Evolutionary conservation across 1,139 yeast species (phyloP).

Genomic region (Yamadazyma pseudoaaseri): DNA sequence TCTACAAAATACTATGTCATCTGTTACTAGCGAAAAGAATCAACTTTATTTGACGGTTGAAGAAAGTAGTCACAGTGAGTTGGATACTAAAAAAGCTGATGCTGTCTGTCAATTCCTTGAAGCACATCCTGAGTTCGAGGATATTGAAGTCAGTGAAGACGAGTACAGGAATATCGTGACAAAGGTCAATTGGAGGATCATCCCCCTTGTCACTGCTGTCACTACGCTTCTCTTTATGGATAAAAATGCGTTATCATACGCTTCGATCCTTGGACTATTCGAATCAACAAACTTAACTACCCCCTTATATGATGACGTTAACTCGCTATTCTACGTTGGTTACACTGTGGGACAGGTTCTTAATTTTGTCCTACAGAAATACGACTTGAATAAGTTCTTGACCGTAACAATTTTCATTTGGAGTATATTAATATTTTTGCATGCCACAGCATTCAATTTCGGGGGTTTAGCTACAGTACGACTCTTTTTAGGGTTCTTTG

Average conservation of each 20-base stretch:
- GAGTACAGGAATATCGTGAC: not conserved
- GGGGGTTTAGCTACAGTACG: constrained; percentile 25
- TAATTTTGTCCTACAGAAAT: constrained; percentile 9
- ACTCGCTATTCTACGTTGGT: constrained; percentile 21
- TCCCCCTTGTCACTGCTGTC: constrained; percentile 19
- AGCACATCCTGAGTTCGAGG: constrained; percentile 2
- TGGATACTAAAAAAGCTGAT: constrained; percentile 3
- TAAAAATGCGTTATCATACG: constrained; percentile 43
- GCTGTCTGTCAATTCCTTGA: constrained; percentile 2
- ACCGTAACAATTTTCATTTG: constrained; percentile 14
- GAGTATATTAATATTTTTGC: constrained; percentile 15
- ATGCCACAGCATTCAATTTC: constrained; percentile 20
- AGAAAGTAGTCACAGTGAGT: no score
- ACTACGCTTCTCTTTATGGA: constrained; percentile 42
- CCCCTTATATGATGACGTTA: constrained; percentile 28
- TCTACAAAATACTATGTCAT: no score
- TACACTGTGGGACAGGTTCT: constrained; percentile 6
- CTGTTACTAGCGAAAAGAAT: no score
- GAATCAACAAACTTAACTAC: constrained; percentile 35
- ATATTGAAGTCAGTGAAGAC: constrained; percentile 1
- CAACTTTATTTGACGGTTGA: no score
- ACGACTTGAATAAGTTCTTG: constrained; percentile 11
- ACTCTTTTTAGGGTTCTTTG: constrained; percentile 27
- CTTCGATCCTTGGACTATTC: constrained; percentile 40
- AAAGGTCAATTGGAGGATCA: constrained; percentile 54